phyloP scores from a whole-genome alignment of 2,329 filamentous ascomycete genomes.

The Hypoxylon sp. region DNA sequence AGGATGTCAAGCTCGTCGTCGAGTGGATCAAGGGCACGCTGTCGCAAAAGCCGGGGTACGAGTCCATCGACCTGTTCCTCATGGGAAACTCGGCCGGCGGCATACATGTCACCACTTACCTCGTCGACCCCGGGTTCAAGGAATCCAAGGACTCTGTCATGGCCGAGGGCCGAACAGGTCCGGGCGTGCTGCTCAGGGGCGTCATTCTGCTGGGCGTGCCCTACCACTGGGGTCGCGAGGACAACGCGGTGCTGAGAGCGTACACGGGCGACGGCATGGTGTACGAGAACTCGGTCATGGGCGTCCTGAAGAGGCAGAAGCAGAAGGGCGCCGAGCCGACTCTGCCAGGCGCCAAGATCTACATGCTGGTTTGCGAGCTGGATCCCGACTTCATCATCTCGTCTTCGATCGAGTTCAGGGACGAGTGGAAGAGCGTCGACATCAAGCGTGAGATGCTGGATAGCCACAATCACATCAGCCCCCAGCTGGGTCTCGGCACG shows the following conservation, averaged over 20 bases:
- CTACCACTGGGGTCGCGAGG: constrained; percentile 37
- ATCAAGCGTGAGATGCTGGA: constrained; percentile 35
- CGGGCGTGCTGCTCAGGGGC: constrained; percentile 36
- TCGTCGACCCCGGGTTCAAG: constrained; percentile 42
- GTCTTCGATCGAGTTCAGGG: constrained; percentile 36
- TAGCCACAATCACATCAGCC: constrained; percentile 46
- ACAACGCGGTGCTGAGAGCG: constrained; percentile 31
- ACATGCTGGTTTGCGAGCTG: constrained; percentile 40
- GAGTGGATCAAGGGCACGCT: constrained; percentile 46
- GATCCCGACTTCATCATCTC: constrained; percentile 39
- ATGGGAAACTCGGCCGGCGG: constrained; percentile 53
- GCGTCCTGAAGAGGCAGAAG: constrained; percentile 34
- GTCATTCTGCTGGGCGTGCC: constrained; percentile 38
- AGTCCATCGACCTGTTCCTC: constrained; percentile 47
- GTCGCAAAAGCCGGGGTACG: constrained; percentile 35
- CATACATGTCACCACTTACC: constrained; percentile 49
- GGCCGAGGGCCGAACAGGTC: constrained; percentile 8
- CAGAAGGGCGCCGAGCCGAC: constrained; percentile 21
- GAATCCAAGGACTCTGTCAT: constrained; percentile 27
- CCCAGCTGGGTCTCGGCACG: constrained; percentile 38
- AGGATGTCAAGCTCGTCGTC: constrained; percentile 48
- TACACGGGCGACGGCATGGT: constrained; percentile 41
- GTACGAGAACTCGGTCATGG: constrained; percentile 34
- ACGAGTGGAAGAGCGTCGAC: constrained; percentile 33
- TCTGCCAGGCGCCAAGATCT: constrained; percentile 34